Conservation (phyloP, 139 green algal species). For the Haematococcus lacustris region DNA sequence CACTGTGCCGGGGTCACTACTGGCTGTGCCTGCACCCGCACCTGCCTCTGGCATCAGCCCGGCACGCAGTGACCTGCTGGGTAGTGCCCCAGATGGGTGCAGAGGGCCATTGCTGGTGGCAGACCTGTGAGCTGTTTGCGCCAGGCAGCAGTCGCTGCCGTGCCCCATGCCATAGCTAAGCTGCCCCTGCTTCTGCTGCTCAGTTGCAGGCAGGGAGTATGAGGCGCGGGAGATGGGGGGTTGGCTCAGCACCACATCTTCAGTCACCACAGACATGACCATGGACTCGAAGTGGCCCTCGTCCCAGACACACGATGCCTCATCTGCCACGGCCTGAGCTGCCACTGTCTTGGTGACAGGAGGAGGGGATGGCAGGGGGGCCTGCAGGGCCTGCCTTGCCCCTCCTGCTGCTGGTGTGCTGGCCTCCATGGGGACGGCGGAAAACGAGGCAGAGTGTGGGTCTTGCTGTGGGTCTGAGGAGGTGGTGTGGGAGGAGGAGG, state of each 20-base stretch:
- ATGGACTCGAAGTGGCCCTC: conserved; percentile 10
- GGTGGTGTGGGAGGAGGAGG: not conserved
- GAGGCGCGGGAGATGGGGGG: not conserved
- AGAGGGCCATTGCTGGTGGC: too few relatives aligned
- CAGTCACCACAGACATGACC: conserved; percentile 10
- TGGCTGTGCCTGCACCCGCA: too few relatives aligned
- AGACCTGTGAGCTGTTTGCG: too few relatives aligned
- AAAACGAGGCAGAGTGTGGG: not conserved
- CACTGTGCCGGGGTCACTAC: too few relatives aligned
- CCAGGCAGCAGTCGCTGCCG: too few relatives aligned
- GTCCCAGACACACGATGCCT: conserved; percentile 1
- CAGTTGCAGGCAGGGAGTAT: not conserved
- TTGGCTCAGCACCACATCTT: not conserved
- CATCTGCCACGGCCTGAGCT: not conserved
- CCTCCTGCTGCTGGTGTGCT: not conserved
- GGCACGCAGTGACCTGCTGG: too few relatives aligned
- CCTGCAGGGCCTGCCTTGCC: not conserved
- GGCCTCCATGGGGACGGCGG: not conserved
- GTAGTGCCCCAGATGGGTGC: too few relatives aligned
- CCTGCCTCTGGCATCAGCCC: too few relatives aligned
- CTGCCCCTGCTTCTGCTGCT: not conserved
- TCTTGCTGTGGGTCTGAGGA: not conserved
- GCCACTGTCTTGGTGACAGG: not conserved
- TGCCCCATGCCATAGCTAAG: not conserved
- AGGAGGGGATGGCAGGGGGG: not conserved